Base-by-base conservation (phyloP, 225 moss, liverwort and hornwort species). In the Rhytidiadelphus loreus region DNA sequence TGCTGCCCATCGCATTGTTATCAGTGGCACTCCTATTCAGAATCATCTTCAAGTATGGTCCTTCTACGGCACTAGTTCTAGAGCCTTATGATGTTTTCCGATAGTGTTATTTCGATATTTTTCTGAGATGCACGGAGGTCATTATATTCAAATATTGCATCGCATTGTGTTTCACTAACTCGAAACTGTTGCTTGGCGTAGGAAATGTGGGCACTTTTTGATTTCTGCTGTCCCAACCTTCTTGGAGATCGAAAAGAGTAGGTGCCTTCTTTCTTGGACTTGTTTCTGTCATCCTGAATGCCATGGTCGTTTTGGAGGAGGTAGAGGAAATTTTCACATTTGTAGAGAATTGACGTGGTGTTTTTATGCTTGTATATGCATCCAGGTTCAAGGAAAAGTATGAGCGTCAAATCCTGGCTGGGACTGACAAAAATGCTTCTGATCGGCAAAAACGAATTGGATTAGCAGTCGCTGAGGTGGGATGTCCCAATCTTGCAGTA, bases 151-250 rank as follows among this genome's bases (percentile, higher is more conserved):
- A 41, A 35, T 56, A 25, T 59, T 83, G 29, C 77, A 44, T 65
- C 26, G 58, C 65, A 19, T 25, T 26, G 22, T 63, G 50, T 71
- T 65, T 85, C 16, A 71, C 82, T n/a, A 44, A 43, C 50, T 53
- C 23, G 41, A 30, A 63, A 43, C 48, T 61, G 39, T 58, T 84
- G 70, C 71, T 52, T 60, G 82, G 58, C 85, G 84, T 94, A 99
- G 99, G 99, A 99, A 95, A 96, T 99, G 99, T 99, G 99, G 99
- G 99, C 96, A 44, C 94, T 99, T 4, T 96, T 99, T 89, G 99
- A 99, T 90, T 99, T 99, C 84, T 97, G 96, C 90, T 99, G 97
- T 88, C 97, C 97, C 78, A 89, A 92, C 86, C 96, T 99, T 60
- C 91, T 99, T 87, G 99, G 99, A 91, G 99, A 99, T 91, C 92